phyloP scores from a whole-genome alignment of 768 basidiomycete species.

The Pulveroboletus sp. region DNA sequence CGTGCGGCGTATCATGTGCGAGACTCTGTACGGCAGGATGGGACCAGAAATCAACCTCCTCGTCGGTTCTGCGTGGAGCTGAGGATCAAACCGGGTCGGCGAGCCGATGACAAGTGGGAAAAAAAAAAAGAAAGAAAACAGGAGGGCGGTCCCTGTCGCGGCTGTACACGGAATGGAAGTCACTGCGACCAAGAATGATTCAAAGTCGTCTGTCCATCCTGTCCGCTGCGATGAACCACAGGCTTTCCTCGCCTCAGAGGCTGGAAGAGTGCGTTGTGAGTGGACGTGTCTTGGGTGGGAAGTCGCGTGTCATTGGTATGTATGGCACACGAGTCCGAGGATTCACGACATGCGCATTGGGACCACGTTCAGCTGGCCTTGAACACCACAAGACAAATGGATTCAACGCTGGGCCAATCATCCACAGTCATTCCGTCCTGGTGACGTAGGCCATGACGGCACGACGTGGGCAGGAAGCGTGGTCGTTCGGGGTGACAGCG shows the following conservation, averaged over 20 bases:
- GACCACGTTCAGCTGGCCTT: background rate
- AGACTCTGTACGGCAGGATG: background rate
- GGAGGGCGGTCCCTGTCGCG: background rate
- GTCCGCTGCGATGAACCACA: slow-evolving; percentile 5
- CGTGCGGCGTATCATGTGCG: background rate
- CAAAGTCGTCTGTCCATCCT: no score
- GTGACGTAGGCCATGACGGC: background rate
- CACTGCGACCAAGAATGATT: no score
- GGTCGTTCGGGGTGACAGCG: background rate
- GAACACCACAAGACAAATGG: slow-evolving; percentile 1
- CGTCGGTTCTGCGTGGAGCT: slow-evolving; percentile 1
- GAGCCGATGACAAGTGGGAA: background rate
- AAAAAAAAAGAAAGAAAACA: background rate
- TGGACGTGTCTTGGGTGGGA: background rate
- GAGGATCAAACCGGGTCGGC: background rate
- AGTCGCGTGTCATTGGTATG: slow-evolving; percentile 5
- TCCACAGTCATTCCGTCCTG: background rate
- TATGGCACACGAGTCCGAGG: slow-evolving; percentile 12
- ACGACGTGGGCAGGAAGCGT: slow-evolving; percentile 11
- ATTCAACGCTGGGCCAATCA: background rate
- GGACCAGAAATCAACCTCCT: background rate
- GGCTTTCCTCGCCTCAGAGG: slow-evolving; percentile 8
- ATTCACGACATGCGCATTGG: slow-evolving; percentile 2
- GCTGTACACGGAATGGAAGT: no score
- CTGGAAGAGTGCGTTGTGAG: background rate